A percentile compares a stretch with the other conserved stretches of the same genome.
These are phyloP conservation scores for Cryptosporidium tyzzeri DNA, from an alignment of 169 alveolate species.

Conservation along the genomic window DNA sequence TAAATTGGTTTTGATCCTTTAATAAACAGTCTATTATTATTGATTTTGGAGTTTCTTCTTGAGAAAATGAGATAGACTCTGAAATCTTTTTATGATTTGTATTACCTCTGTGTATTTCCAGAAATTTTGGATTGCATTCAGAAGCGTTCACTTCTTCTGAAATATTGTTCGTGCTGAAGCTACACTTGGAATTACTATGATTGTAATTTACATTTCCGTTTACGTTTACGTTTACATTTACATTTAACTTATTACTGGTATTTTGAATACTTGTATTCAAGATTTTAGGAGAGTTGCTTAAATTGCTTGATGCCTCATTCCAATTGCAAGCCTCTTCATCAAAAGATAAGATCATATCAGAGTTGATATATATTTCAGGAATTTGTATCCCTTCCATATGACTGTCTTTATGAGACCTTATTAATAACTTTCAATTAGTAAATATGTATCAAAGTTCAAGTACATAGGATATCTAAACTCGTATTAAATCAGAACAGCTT, in stretches of 20 bases:
- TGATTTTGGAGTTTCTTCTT: conserved; percentile 18
- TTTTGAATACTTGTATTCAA: conserved; percentile 32
- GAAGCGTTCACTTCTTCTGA: conserved; percentile 19
- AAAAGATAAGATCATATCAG: conserved; percentile 72
- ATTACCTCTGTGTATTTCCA: neutral
- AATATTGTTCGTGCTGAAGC: neutral
- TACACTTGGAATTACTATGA: conserved; percentile 15
- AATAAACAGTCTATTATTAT: neutral
- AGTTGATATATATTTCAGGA: conserved; percentile 69
- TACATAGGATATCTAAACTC: neutral
- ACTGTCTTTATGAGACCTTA: conserved; percentile 13
- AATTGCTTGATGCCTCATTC: conserved; percentile 8
- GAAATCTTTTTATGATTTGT: neutral
- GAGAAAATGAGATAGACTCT: conserved; percentile 7
- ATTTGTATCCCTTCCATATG: conserved; percentile 66
- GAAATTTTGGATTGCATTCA: conserved; percentile 6
- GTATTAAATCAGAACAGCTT: neutral
- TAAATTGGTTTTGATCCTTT: conserved; percentile 16
- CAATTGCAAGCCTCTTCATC: conserved; percentile 45
- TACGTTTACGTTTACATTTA: conserved; percentile 55
- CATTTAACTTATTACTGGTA: conserved; percentile 52
- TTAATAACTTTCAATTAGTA: neutral
- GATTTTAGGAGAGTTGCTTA: conserved; percentile 25
- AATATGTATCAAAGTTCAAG: neutral
- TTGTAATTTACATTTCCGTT: conserved; percentile 48